These are phyloP conservation scores for Aspergillus leporis DNA, from an alignment of 495 filamentous ascomycete genomes.

Conservation along the genomic window DNA sequence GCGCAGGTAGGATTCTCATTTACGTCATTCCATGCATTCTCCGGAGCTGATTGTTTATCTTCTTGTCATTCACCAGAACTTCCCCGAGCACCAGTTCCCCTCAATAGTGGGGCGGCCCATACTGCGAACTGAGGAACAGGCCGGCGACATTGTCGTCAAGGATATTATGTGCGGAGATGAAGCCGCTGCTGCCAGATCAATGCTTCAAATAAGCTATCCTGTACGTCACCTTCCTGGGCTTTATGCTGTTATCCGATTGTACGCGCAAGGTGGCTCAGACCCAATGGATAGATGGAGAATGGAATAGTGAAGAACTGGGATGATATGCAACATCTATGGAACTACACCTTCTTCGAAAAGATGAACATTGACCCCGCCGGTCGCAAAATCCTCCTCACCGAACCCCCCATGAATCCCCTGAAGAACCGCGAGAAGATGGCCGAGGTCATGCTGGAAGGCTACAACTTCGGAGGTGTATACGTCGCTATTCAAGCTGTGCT, in stretches of 20 bases:
- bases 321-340: conserved; percentile 99
- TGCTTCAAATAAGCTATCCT: conserved; percentile 97
- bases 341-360: conserved; percentile 97
- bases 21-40: conserved; percentile 10
- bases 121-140: conserved; percentile 88
- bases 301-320: conserved; percentile 99
- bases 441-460: conserved; percentile 98
- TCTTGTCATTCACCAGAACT: conserved; percentile 62
- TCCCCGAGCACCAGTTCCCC: conserved; percentile 96
- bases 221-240: conserved; percentile 44
- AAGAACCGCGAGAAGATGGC: conserved; percentile 96
- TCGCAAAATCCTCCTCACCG: conserved; percentile 96
- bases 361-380: conserved; percentile 87
- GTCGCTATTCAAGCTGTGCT: conserved; percentile 98
- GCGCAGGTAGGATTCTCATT: conserved; percentile 61
- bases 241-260: conserved; percentile 8
- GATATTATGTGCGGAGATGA: conserved; percentile 99
- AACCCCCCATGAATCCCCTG: conserved; percentile 96
- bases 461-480: conserved; percentile 95
- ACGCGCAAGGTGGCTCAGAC: conserved; percentile 12
- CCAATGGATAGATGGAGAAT: conserved; percentile 81
- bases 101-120: conserved; percentile 98
- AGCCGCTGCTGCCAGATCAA: conserved; percentile 88
- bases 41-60: conserved; percentile 12
- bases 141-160: conserved; percentile 81